These are phyloP conservation scores for Pseudogymnoascus sp. DNA, from an alignment of 2,329 filamentous ascomycete genomes.

Conservation along the genomic window DNA sequence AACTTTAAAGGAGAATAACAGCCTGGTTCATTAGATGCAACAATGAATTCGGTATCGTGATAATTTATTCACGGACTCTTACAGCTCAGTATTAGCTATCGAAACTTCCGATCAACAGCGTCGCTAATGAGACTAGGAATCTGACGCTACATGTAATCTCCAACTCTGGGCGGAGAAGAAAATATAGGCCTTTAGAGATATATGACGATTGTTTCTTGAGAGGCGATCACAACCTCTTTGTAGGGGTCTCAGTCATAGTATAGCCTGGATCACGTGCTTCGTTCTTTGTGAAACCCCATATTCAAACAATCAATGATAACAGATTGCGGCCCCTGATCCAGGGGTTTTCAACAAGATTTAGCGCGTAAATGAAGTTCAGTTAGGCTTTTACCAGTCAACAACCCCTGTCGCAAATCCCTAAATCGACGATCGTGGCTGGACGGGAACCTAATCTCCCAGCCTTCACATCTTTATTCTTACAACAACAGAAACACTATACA, in stretches of 20 bases:
- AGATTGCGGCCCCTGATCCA: not conserved
- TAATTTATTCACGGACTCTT: not conserved
- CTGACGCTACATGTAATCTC: too few relatives aligned
- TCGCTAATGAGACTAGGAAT: not conserved
- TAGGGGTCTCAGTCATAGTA: too few relatives aligned
- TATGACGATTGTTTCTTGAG: too few relatives aligned
- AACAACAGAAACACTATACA: not conserved
- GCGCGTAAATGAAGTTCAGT: not conserved
- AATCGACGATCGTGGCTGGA: not conserved
- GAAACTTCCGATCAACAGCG: not conserved
- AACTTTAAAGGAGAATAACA: not conserved
- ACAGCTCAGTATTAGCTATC: not conserved
- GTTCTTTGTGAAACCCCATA: not conserved
- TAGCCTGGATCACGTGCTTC: not conserved
- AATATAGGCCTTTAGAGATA: too few relatives aligned
- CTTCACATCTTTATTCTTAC: not conserved
- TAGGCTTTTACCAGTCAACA: not conserved
- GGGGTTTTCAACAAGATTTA: not conserved
- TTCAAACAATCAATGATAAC: not conserved
- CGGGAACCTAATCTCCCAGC: not conserved
- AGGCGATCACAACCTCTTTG: not conserved
- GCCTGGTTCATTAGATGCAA: not conserved
- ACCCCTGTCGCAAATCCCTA: slow-evolving; percentile 4
- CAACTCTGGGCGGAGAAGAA: too few relatives aligned
- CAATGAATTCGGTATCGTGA: not conserved